A percentile compares a stretch with the other conserved stretches of the same genome.
Conservation (phyloP, 108 stramenopile genomes). For the Aureococcus anophagefferens region DNA sequence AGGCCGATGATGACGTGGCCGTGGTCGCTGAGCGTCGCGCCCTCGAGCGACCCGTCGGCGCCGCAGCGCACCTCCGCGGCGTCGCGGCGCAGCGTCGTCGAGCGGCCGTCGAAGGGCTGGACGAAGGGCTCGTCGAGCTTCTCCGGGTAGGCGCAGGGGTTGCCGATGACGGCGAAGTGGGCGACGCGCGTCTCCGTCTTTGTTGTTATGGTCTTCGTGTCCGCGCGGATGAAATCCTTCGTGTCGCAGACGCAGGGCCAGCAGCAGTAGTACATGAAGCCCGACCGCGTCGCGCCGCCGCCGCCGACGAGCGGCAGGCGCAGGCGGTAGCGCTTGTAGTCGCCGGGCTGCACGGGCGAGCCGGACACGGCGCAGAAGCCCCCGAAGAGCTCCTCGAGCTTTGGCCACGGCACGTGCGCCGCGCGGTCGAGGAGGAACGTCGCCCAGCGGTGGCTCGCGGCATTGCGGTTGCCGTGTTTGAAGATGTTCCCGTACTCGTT, state of each 20-base stretch:
- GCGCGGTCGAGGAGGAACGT: conserved; percentile 18
- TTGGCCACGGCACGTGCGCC: not conserved
- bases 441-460: conserved; percentile 20
- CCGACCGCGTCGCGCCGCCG: not conserved
- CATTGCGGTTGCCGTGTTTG: conserved; percentile 21
- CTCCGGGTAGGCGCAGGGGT: conserved; percentile 20
- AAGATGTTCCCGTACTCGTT: conserved; percentile 13
- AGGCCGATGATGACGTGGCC: conserved; percentile 21
- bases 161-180: conserved; percentile 27
- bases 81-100: conserved; percentile 18
- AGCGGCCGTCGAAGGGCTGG: conserved; percentile 23
- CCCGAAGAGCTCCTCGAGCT: conserved; percentile 8
- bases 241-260: conserved; percentile 35
- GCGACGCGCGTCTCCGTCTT: not conserved
- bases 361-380: conserved; percentile 14
- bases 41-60: conserved; percentile 12
- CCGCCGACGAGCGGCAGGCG: not conserved
- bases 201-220: conserved; percentile 10
- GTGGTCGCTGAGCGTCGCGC: conserved; percentile 21
- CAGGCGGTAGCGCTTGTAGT: conserved; percentile 12
- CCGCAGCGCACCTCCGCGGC: conserved; percentile 30
- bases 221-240: conserved; percentile 22
- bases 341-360: conserved; percentile 3
- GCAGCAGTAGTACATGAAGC: conserved; percentile 29
- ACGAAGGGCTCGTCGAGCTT: conserved; percentile 16